These are phyloP conservation scores for Xylaria bambusicola DNA, from an alignment of 495 filamentous ascomycete species.

Conservation along the genomic window DNA sequence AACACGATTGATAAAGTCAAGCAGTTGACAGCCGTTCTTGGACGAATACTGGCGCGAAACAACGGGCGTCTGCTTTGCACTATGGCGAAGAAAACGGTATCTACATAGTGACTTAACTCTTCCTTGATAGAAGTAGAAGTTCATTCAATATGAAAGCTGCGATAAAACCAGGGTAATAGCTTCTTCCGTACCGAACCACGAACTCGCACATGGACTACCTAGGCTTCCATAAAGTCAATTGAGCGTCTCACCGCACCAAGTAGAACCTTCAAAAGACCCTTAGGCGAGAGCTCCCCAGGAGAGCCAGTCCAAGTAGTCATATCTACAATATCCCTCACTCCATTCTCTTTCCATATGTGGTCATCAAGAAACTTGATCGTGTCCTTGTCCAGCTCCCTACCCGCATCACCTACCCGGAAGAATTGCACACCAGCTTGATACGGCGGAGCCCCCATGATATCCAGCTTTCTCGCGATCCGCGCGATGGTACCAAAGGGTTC, in stretches of 20 bases:
- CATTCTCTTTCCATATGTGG: constrained; percentile 52
- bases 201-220: background rate
- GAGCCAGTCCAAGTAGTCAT: constrained; percentile 67
- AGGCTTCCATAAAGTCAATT: constrained; percentile 21
- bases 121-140: background rate
- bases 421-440: constrained; percentile 89
- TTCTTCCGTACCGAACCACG: background rate
- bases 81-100: background rate
- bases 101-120: background rate
- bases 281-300: constrained; percentile 37
- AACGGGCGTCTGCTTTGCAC: constrained; percentile 13
- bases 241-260: constrained; percentile 58
- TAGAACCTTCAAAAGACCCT: constrained; percentile 71
- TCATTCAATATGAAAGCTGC: no score
- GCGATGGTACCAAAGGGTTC: constrained; percentile 64
- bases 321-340: constrained; percentile 78
- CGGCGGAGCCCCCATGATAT: constrained; percentile 65
- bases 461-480: constrained; percentile 64
- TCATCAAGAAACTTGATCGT: constrained; percentile 53
- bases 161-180: background rate
- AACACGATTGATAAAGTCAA: background rate
- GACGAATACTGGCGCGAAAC: background rate
- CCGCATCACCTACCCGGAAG: constrained; percentile 80
- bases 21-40: constrained; percentile 4
- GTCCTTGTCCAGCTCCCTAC: constrained; percentile 60